These are phyloP conservation scores for Suillus americanus DNA, from an alignment of 768 basidiomycete genomes.

Conservation along the genomic window DNA sequence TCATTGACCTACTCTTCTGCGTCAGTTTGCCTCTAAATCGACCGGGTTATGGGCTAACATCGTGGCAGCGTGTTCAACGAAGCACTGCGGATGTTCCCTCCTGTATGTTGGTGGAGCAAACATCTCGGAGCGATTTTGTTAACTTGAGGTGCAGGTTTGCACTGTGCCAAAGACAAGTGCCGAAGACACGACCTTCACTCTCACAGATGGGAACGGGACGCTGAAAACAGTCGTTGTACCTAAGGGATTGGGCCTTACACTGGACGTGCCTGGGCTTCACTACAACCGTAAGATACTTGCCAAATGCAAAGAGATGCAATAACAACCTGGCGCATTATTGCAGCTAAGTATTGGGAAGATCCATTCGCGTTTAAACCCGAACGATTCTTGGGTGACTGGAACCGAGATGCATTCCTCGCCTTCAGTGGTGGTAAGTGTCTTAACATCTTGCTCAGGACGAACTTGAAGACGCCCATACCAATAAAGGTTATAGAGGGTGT, in stretches of 20 bases:
- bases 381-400: conserved; percentile 53
- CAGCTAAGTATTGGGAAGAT: conserved; percentile 40
- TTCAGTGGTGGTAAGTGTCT: conserved; percentile 42
- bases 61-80: conserved; percentile 30
- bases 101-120: conserved; percentile 17
- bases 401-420: conserved; percentile 53
- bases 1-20: conserved; percentile 24
- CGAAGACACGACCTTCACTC: conserved; percentile 38
- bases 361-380: conserved; percentile 37
- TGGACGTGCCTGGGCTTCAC: too few species aligned
- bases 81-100: conserved; percentile 31
- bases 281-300: too few species aligned
- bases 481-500: conserved; percentile 41
- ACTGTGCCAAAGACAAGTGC: conserved; percentile 44
- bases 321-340: not conserved
- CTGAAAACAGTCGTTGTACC: too few species aligned
- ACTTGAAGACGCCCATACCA: conserved; percentile 9
- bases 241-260: too few species aligned
- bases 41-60: not conserved
- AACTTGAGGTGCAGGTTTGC: conserved; percentile 30
- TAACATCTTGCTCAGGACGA: not conserved
- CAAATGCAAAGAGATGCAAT: too few species aligned
- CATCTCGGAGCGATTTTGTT: not conserved
- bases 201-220: too few species aligned
- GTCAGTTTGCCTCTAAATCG: conserved; percentile 11